phyloP scores from a whole-genome alignment of 1,284 basidiomycete genomes.

The Trametes sp. region DNA sequence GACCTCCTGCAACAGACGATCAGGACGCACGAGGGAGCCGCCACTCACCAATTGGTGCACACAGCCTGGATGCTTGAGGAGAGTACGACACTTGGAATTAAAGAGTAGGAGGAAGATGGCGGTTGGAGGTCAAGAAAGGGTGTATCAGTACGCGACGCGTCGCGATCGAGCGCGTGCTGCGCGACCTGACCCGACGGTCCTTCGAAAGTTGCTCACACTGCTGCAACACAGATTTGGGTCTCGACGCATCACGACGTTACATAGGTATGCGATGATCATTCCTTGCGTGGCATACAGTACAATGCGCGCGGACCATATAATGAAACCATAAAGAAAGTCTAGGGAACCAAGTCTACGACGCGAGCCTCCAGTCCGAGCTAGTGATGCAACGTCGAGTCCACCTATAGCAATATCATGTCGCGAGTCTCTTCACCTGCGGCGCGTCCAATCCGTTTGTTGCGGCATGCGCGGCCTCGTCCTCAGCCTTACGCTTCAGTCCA shows the following conservation, averaged over 20 bases:
- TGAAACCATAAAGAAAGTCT: conserved; percentile 24
- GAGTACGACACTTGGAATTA: too few species aligned
- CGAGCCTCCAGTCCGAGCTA: conserved; percentile 8
- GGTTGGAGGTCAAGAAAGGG: not conserved
- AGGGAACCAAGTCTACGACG: conserved; percentile 11
- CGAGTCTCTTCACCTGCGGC: conserved; percentile 42
- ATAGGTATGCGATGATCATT: conserved; percentile 21
- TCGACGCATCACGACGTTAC: not conserved
- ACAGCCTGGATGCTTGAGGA: not conserved
- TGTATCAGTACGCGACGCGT: not conserved
- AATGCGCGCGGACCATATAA: conserved; percentile 25
- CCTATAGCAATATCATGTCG: conserved; percentile 23
- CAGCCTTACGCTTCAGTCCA: conserved; percentile 77
- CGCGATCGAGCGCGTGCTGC: too few species aligned
- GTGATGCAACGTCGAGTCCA: not conserved
- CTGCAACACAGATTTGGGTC: too few species aligned
- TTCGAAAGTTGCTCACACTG: not conserved
- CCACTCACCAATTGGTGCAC: conserved; percentile 6
- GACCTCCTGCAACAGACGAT: not conserved
- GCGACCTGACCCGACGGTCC: not conserved
- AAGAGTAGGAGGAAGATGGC: not conserved
- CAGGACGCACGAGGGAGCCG: not conserved
- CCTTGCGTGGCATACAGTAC: conserved; percentile 23
- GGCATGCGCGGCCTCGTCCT: conserved; percentile 49
- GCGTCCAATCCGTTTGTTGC: conserved; percentile 24